Base-by-base conservation (phyloP, 2,329 filamentous ascomycete species). In the Zymoseptoria tritici region DNA sequence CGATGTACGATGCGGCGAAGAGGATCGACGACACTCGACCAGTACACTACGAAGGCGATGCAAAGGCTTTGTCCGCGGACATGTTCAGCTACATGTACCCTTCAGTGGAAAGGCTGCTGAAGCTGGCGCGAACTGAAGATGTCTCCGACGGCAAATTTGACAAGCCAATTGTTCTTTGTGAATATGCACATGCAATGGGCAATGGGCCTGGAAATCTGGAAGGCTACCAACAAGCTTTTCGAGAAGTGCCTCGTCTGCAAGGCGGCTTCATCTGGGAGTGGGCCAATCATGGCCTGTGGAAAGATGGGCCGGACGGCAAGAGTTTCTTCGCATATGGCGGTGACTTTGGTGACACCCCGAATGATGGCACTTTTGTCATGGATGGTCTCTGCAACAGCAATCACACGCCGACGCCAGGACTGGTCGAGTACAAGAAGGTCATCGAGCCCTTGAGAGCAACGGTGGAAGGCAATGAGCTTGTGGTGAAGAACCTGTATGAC, bases 81-180 rank as follows among this genome's bases (percentile, higher is more conserved):
- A 84, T 88, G 80, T 86, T 79, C 70, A 85, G 81, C 13, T 82
- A 83, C 71, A 88, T 88, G 85, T 88, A 88, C 63, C 79, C 83
- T 0, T 75, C 77, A 0, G 73, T 85, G 9, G 77, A 83, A 2
- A 73, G 79, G 2, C 75, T 86, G 9, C 71, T 78, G 49, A 71
- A 75, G 20, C 75, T 81, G 60, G 75, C 74, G 1, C 70, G 73
- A 21, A 71, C 74, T 52, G 72, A 77, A 49, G 59, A 72, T 36
- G 24, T 64, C 29, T 60, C 72, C 67, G 66, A 60, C 51, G 58
- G 63, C 52, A 71, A 68, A 56, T 59, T 52, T 36, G 57, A 57
- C 3, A 73, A 87, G 71, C 84, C 84, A 0, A 74, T 87, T 1
- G 74, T 87, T 1, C 76, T 79, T 9, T 81, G 79, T 60, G 80